Percentiles rank a stretch among this genome's conserved stretches.
Evolutionary conservation across 2,329 filamentous ascomycete species (phyloP).

Genomic region (Xylaria sp.): DNA sequence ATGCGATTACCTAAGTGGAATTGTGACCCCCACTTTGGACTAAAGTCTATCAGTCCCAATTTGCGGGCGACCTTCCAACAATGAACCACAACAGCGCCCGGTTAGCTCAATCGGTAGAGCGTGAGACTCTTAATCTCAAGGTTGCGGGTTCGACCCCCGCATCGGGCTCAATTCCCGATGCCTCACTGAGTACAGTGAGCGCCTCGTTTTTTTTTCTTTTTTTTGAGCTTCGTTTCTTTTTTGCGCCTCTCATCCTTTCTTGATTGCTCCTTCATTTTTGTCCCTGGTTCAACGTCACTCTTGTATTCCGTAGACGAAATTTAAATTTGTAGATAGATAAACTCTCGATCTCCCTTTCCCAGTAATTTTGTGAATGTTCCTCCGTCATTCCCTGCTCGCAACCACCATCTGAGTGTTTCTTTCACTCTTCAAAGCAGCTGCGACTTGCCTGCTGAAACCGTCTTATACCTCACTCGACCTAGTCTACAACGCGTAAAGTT

Average conservation of each 20-base stretch:
- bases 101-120: conserved; percentile 68
- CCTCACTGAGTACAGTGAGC: conserved; percentile 14
- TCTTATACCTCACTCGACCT: too few species aligned
- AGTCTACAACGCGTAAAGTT: too few species aligned
- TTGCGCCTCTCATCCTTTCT: neutral
- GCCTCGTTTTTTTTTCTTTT: neutral
- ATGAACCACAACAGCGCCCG: conserved; percentile 33
- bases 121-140: conserved; percentile 58
- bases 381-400: too few species aligned
- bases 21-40: neutral
- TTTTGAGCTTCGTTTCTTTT: neutral
- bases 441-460: too few species aligned
- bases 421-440: too few species aligned
- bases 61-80: conserved; percentile 50
- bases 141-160: conserved; percentile 43
- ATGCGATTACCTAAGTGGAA: neutral
- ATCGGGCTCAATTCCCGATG: conserved; percentile 42
- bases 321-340: too few species aligned
- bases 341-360: too few species aligned
- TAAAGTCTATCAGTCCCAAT: neutral
- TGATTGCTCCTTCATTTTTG: neutral
- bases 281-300: too few species aligned
- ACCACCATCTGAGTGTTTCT: too few species aligned
- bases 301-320: too few species aligned
- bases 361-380: too few species aligned